Conservation (phyloP, 345 rosid species). For the Dovyalis caffra region DNA sequence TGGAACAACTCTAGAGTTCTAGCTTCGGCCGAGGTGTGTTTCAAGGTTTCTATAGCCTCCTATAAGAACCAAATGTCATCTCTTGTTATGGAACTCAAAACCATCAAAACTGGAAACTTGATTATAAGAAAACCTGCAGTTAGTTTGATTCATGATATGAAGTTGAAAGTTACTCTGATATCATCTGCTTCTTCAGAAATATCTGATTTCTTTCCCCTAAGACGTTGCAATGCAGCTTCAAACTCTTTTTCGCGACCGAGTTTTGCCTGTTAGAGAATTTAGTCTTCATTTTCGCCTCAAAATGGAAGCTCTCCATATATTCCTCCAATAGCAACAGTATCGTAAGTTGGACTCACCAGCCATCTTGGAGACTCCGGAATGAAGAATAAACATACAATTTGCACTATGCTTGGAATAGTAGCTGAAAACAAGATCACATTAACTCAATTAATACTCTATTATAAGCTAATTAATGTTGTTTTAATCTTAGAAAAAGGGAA, state of each 20-base stretch:
- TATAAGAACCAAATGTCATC: background rate
- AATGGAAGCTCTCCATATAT: no score
- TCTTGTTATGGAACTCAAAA: background rate
- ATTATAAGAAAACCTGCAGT: background rate
- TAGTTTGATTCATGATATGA: background rate
- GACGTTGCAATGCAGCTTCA: conserved; percentile 25
- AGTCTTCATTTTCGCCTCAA: background rate
- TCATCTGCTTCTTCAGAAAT: conserved; percentile 21
- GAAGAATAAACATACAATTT: conserved; percentile 32
- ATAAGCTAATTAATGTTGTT: background rate
- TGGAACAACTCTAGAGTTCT: conserved; percentile 2
- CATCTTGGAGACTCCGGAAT: conserved; percentile 60
- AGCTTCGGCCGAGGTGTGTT: background rate
- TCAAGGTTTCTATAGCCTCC: background rate
- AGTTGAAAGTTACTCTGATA: background rate
- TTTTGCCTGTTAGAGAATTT: conserved; percentile 34
- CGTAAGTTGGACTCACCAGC: conserved; percentile 39
- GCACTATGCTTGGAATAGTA: conserved; percentile 32
- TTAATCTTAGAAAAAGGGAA: background rate
- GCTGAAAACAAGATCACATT: conserved; percentile 22
- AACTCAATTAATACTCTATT: background rate
- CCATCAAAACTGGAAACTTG: background rate
- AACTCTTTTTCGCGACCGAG: conserved; percentile 31
- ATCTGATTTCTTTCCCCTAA: conserved; percentile 32
- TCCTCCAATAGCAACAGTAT: no score